Evolutionary conservation across 2,329 filamentous ascomycete genomes (phyloP), one percentile per base, ranked within the genome.

Genomic region (Phialophora chinensis): DNA sequence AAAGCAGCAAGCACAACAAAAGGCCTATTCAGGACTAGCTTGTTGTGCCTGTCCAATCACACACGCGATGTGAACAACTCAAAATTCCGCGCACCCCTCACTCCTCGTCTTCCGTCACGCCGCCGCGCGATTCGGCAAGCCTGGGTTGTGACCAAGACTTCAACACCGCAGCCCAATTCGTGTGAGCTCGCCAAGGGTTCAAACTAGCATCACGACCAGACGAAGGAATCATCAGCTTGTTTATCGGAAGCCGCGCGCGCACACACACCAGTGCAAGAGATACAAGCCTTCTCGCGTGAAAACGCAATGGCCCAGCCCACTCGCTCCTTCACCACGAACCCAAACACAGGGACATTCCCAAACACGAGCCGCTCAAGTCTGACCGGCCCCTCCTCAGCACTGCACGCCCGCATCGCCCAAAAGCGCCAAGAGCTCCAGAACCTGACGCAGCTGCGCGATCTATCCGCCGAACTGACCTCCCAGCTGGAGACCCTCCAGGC

Each of bases 401-500:
- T 90, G n/a, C 79, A 86, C 60, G 81, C 85, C 42, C 86, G 87
- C 73, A 88, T 90, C 73, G 82, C 85, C 66, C 84, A 87, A 71
- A 90, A 90, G 79, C 86, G 85, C 72, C 80, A 83, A 42, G 87
- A 90, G 74, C 80, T 90, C 50, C 86, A 88, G 60, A 87, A 84
- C 69, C 79, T 90, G 64, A 84, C 83, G 67, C 85, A 89, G 73
- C 76, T 90, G 63, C 85, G 87, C 66, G 86, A 87, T 70, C 78
- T 89, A 60, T 88, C 86, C 72, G 84, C 80, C 50, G 84, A 83
- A n/a, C 78, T 90, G 33, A 87, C 87, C 35, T 81, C 82, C 61
- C 87, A 89, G 73, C 88, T 90, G 86, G 82, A 88, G 72, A 81
- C 81, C 71, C 78, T 90, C 62, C 86, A 88, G 71, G 80, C 83